Evolutionary conservation across 106 monocot genomes (phyloP), one percentile per base, ranked within the genome.

Genomic region (Apostasia ramifera): DNA sequence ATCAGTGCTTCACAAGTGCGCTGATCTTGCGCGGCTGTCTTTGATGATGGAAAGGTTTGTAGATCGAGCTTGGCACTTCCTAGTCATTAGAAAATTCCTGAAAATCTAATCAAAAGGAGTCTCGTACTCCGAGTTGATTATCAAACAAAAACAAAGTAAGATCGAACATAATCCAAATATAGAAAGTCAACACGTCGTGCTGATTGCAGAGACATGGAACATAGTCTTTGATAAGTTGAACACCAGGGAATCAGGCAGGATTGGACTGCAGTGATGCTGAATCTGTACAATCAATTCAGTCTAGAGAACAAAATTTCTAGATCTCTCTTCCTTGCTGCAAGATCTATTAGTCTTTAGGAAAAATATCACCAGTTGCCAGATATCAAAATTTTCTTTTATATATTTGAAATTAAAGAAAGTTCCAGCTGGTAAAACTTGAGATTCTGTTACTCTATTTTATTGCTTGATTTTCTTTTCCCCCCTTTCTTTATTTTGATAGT

Each of bases 21-120:
- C 72, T 26, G 77, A 71, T 1, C 71, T 99, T 9, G 57, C 62
- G 5, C 67, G 79, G 52, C 90, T 99, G 45, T 68, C 71, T 3
- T 83, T 99, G 13, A 79, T 63, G 7, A 88, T 99, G 85, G 90
- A 99, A 83, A 99, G 98, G 98, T 98, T 61, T 77, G 79, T 47
- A 39, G 13, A 26, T 47, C 46, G 50, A 38, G 46, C n/a, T 53
- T 53, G 13, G 44, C 54, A 11, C 40, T 41, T 41, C 48, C 4
- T 44, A 52, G 7, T 39, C 7, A 44, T 42, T 4, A 14, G 40
- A 61, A 53, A 45, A 42, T 12, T 8, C 8, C 2, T 56, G 3
- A 46, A 14, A 67, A 48, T 40, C 10, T 52, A 40, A 67, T 10
- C 10, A 15, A 42, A 58, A 61, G 5, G 0, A 61, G 1, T 26